These are phyloP conservation scores for Gracilaria gracilis DNA, from an alignment of 23 red algal genomes.

Conservation along the genomic window DNA sequence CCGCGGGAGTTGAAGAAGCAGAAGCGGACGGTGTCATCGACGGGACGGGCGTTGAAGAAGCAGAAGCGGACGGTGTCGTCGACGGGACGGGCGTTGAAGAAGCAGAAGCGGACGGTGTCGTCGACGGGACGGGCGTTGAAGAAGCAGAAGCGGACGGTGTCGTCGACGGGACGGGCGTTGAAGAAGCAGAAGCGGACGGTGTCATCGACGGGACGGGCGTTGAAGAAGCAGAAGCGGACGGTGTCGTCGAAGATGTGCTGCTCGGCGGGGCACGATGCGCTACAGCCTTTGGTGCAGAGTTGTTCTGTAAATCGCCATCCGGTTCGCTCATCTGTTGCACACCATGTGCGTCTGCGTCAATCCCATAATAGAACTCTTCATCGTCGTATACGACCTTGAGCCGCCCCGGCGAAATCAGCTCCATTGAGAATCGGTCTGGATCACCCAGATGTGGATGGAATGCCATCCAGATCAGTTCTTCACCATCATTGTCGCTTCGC, in stretches of 20 bases:
- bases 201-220: no score
- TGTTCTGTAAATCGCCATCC: background rate
- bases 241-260: background rate
- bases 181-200: no score
- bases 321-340: background rate
- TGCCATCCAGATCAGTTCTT: slow-evolving; percentile 40
- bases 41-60: no score
- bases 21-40: no score
- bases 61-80: background rate
- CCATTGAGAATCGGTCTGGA: slow-evolving; percentile 11
- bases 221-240: no score
- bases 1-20: no score
- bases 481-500: background rate
- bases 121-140: no score
- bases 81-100: background rate
- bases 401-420: background rate
- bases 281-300: background rate
- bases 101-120: no score
- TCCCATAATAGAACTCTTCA: slow-evolving; percentile 13
- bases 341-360: slow-evolving; percentile 25
- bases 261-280: background rate
- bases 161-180: no score
- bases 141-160: no score
- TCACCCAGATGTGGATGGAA: slow-evolving; percentile 39
- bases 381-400: slow-evolving; percentile 28